phyloP scores from a whole-genome alignment of 192 early-diverging fungal genomes.

The Coemansia sp. region DNA sequence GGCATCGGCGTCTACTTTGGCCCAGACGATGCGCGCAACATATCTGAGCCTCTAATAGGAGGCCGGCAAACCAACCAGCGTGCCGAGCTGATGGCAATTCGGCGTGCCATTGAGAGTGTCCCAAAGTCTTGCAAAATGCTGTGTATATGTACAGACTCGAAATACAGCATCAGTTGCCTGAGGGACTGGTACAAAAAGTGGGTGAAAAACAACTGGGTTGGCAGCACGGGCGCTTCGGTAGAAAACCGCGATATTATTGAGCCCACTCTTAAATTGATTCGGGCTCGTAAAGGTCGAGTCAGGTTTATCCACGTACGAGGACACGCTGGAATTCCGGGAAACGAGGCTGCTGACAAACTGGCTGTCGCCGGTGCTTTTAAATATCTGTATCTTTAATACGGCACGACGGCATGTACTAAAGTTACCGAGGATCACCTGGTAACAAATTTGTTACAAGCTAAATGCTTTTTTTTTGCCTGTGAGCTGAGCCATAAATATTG shows the following conservation, averaged over 20 bases:
- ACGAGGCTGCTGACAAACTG: constrained; percentile 78
- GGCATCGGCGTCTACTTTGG: constrained; percentile 89
- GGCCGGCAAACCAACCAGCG: constrained; percentile 70
- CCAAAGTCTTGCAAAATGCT: constrained; percentile 15
- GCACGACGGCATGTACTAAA: too few relatives aligned
- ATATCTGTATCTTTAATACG: neutral
- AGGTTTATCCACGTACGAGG: constrained; percentile 65
- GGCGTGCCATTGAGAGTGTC: constrained; percentile 54
- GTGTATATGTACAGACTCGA: constrained; percentile 75
- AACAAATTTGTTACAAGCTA: too few relatives aligned
- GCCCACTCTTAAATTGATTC: constrained; percentile 40
- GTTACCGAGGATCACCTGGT: too few relatives aligned
- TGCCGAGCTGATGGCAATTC: constrained; percentile 67
- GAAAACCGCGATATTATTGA: constrained; percentile 79
- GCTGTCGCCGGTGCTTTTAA: constrained; percentile 70
- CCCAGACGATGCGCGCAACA: constrained; percentile 64
- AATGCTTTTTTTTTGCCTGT: too few relatives aligned
- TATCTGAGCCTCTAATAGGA: constrained; percentile 57
- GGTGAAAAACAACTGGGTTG: constrained; percentile 70
- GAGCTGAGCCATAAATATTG: too few relatives aligned
- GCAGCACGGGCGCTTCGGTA: constrained; percentile 58
- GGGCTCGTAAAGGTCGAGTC: constrained; percentile 18
- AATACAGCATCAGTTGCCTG: constrained; percentile 71
- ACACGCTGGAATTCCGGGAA: constrained; percentile 71
- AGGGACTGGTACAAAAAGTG: constrained; percentile 72